These are phyloP conservation scores for Stephanodiscus triporus DNA, from an alignment of 108 stramenopile species.

Conservation along the genomic window DNA sequence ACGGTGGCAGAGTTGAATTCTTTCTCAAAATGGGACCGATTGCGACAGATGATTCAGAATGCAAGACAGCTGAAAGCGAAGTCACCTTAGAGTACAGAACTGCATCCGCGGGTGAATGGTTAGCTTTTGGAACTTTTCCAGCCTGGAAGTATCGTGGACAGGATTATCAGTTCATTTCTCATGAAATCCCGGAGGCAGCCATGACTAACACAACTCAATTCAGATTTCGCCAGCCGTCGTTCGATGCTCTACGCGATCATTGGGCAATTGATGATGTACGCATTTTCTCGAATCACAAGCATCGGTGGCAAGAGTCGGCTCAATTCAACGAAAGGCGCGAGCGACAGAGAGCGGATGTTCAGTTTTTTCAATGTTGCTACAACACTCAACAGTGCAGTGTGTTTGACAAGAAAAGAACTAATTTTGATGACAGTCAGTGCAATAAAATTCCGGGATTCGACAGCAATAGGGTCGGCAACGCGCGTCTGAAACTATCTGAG, in stretches of 20 bases:
- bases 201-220: constrained; percentile 40
- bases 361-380: constrained; percentile 27
- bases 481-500: constrained; percentile 29
- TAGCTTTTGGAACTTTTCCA: constrained; percentile 15
- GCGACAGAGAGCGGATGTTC: constrained; percentile 9
- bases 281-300: constrained; percentile 25
- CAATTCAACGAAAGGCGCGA: constrained; percentile 10
- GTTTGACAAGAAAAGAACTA: constrained; percentile 33
- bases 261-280: constrained; percentile 49
- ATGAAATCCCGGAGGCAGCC: constrained; percentile 25
- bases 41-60: constrained; percentile 16
- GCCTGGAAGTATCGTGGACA: constrained; percentile 40
- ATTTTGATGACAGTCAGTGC: constrained; percentile 17
- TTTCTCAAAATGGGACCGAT: constrained; percentile 42
- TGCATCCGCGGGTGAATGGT: constrained; percentile 12
- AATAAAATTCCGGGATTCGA: constrained; percentile 18
- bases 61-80: too few relatives aligned
- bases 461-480: background rate
- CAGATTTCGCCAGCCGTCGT: constrained; percentile 31
- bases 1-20: constrained; percentile 44
- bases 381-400: constrained; percentile 33
- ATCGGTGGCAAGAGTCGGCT: constrained; percentile 27
- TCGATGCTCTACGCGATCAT: constrained; percentile 35
- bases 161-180: constrained; percentile 26
- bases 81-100: constrained; percentile 35